Evolutionary conservation across 2,329 filamentous ascomycete species (phyloP).

Genomic region (Eutypa lata): DNA sequence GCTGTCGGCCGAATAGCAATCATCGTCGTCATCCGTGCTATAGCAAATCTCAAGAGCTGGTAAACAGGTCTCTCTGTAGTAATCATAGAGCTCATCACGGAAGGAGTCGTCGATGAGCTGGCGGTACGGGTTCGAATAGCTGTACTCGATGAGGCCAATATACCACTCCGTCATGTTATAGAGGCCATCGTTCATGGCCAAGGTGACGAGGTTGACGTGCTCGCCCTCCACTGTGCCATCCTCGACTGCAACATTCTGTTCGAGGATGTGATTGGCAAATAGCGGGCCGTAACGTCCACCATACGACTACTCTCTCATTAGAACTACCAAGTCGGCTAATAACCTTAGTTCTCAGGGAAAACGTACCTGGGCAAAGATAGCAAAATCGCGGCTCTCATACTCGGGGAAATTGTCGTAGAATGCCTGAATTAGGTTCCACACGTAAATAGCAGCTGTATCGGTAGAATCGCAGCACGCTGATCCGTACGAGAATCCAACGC

Average conservation of each 20-base stretch:
- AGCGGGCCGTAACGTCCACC: slow-evolving; percentile 58
- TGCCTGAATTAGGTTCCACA: slow-evolving; percentile 57
- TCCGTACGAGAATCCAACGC: slow-evolving; percentile 39
- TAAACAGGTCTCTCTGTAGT: slow-evolving; percentile 33
- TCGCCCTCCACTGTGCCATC: slow-evolving; percentile 33
- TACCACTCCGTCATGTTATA: slow-evolving; percentile 20
- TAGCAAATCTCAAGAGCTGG: slow-evolving; percentile 37
- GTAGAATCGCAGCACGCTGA: slow-evolving; percentile 36
- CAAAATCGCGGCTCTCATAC: slow-evolving; percentile 57
- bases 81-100: slow-evolving; percentile 26
- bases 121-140: slow-evolving; percentile 35
- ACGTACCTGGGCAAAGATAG: slow-evolving; percentile 43
- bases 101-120: slow-evolving; percentile 35
- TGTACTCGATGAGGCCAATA: slow-evolving; percentile 21
- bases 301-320: slow-evolving; percentile 34
- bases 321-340: no score
- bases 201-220: slow-evolving; percentile 29
- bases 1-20: slow-evolving; percentile 27
- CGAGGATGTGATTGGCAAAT: slow-evolving; percentile 52
- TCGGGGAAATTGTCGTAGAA: slow-evolving; percentile 63
- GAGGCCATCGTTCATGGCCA: slow-evolving; percentile 33
- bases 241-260: slow-evolving; percentile 52
- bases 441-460: slow-evolving; percentile 41
- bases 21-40: slow-evolving; percentile 22
- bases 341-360: no score